Percentiles rank a stretch among this genome's conserved stretches.
These are phyloP conservation scores for Skeletonema menzelii DNA, from an alignment of 108 stramenopile species.

Conservation along the genomic window DNA sequence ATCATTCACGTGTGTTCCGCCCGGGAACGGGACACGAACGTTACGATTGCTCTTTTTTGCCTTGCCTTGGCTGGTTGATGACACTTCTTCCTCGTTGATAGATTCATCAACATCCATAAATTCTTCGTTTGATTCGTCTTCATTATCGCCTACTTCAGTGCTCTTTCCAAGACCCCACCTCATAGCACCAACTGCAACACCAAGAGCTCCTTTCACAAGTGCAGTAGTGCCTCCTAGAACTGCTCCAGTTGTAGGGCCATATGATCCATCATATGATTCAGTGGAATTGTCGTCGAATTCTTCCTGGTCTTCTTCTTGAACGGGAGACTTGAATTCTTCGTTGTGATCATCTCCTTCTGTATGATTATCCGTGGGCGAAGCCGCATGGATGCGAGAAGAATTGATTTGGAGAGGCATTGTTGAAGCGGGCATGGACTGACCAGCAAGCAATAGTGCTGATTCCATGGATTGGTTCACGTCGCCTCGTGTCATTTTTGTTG, in stretches of 20 bases:
- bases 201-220: slow-evolving; percentile 55
- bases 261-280: slow-evolving; percentile 21
- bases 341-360: background rate
- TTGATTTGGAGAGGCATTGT: slow-evolving; percentile 20
- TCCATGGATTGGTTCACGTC: background rate
- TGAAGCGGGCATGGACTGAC: slow-evolving; percentile 6
- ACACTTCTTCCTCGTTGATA: slow-evolving; percentile 1
- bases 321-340: slow-evolving; percentile 2
- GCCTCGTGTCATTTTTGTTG: slow-evolving; percentile 1
- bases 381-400: slow-evolving; percentile 27
- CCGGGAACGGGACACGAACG: background rate
- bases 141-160: slow-evolving; percentile 11
- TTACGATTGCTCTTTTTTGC: background rate
- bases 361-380: background rate
- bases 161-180: slow-evolving; percentile 46
- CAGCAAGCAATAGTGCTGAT: slow-evolving; percentile 23
- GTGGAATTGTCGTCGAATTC: background rate
- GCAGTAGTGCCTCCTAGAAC: slow-evolving; percentile 56
- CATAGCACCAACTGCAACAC: slow-evolving; percentile 50
- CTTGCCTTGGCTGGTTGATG: background rate
- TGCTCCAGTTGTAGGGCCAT: slow-evolving; percentile 32
- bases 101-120: slow-evolving; percentile 39
- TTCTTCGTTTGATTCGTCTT: slow-evolving; percentile 11
- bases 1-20: slow-evolving; percentile 12
- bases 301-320: background rate